These are phyloP conservation scores for Darksidea phi DNA, from an alignment of 495 filamentous ascomycete species.

Conservation along the genomic window DNA sequence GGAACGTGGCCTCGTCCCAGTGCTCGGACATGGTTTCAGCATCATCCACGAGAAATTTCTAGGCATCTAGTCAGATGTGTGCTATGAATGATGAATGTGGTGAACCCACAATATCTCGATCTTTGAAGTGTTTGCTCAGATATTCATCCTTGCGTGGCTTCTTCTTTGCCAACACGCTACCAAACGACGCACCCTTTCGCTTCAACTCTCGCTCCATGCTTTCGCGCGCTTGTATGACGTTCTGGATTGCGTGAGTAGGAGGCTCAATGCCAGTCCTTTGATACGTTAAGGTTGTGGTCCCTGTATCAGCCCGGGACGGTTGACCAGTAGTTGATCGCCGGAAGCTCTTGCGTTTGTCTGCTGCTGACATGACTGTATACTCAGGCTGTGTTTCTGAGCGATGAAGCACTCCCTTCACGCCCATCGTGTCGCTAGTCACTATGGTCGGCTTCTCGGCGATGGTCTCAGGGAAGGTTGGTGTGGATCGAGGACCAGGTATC, in stretches of 20 bases:
- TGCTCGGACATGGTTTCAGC: conserved; percentile 23
- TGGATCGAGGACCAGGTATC: background rate
- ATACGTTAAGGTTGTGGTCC: background rate
- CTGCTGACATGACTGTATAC: background rate
- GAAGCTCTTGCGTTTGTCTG: conserved; percentile 2
- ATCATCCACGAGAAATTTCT: conserved; percentile 39
- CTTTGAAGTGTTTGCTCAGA: conserved; percentile 19
- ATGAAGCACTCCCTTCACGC: conserved; percentile 8
- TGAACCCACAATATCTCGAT: conserved; percentile 30
- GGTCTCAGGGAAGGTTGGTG: background rate
- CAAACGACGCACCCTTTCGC: conserved; percentile 12
- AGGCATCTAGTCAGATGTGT: conserved; percentile 1
- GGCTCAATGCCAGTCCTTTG: background rate
- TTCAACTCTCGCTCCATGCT: background rate
- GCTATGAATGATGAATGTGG: background rate
- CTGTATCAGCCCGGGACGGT: conserved; percentile 4
- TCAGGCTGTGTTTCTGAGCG: conserved; percentile 2
- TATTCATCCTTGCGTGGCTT: background rate
- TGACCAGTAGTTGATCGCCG: background rate
- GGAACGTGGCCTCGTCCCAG: conserved; percentile 35
- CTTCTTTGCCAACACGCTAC: background rate
- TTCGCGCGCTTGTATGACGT: background rate
- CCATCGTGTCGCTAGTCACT: conserved; percentile 3
- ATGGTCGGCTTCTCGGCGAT: background rate
- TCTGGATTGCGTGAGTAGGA: background rate